Conservation (phyloP, 2,329 filamentous ascomycete species). For the Colletotrichum sp. region DNA sequence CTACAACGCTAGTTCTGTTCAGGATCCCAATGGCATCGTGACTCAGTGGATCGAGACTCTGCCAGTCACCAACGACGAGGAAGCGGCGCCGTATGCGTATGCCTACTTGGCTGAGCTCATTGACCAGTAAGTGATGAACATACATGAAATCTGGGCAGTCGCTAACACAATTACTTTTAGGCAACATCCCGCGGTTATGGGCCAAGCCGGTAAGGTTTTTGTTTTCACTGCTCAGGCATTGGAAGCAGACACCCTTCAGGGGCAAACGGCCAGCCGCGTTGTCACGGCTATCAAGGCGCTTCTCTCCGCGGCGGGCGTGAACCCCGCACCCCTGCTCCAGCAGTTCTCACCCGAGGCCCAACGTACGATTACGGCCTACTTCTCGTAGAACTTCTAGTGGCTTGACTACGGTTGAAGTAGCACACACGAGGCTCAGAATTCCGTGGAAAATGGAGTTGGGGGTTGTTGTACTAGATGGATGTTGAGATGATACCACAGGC, state of each 20-base stretch:
- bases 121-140: constrained; percentile 75
- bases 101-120: constrained; percentile 90
- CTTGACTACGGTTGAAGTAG: neutral
- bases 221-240: constrained; percentile 85
- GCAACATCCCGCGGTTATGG: constrained; percentile 81
- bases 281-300: constrained; percentile 80
- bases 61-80: constrained; percentile 93
- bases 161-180: constrained; percentile 53
- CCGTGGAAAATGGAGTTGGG: neutral
- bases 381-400: constrained; percentile 56
- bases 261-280: constrained; percentile 79
- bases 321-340: constrained; percentile 76
- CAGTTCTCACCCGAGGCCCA: constrained; percentile 82
- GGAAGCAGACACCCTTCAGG: constrained; percentile 88
- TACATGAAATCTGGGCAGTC: neutral
- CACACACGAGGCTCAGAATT: neutral
- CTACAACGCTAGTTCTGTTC: constrained; percentile 80
- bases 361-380: constrained; percentile 78
- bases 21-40: constrained; percentile 77
- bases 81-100: constrained; percentile 96
- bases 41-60: constrained; percentile 90
- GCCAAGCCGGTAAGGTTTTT: constrained; percentile 82
- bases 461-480: neutral
- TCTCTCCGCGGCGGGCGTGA: constrained; percentile 73
- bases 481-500: constrained; percentile 21